Evolutionary conservation across 2,329 filamentous ascomycete species (phyloP).

Genomic region (Pseudogymnoascus verrucosus): DNA sequence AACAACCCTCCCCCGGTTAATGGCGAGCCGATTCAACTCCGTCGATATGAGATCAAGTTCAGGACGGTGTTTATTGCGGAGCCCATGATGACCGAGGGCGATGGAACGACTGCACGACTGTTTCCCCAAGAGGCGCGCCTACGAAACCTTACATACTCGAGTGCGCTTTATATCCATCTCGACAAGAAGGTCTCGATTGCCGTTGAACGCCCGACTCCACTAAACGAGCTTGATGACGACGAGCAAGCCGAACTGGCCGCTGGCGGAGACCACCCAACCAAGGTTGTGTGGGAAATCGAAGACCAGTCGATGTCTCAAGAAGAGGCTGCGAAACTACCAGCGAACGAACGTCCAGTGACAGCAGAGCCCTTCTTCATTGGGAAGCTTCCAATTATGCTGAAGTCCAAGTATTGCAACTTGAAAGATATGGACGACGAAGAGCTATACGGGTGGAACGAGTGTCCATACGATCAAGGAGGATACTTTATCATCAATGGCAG

Average conservation of each 20-base stretch:
- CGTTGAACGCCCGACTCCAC: conserved; percentile 61
- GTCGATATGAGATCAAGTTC: conserved; percentile 92
- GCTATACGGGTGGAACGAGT: conserved; percentile 88
- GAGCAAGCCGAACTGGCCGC: conserved; percentile 47
- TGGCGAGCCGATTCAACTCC: conserved; percentile 73
- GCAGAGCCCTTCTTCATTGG: conserved; percentile 73
- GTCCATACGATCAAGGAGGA: conserved; percentile 94
- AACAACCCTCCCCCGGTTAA: conserved; percentile 70
- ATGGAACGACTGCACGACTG: conserved; percentile 77
- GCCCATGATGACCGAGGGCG: conserved; percentile 86
- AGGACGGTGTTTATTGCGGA: conserved; percentile 82
- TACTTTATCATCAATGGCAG: conserved; percentile 99
- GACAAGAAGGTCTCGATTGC: conserved; percentile 77
- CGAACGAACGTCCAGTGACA: conserved; percentile 26
- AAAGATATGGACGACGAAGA: conserved; percentile 76
- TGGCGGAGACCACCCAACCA: conserved; percentile 51
- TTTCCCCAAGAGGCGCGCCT: conserved; percentile 92
- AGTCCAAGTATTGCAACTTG: conserved; percentile 90
- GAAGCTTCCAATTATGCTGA: conserved; percentile 95
- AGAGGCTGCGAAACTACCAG: conserved; percentile 18
- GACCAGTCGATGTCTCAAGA: conserved; percentile 27
- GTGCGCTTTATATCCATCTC: conserved; percentile 83
- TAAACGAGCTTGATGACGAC: conserved; percentile 61
- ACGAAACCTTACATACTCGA: conserved; percentile 91
- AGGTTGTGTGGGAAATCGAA: conserved; percentile 52